Percentiles rank a stretch among this genome's conserved stretches.
These are phyloP conservation scores for Fusarium denticulatum DNA, from an alignment of 2,329 filamentous ascomycete genomes.

Conservation along the genomic window DNA sequence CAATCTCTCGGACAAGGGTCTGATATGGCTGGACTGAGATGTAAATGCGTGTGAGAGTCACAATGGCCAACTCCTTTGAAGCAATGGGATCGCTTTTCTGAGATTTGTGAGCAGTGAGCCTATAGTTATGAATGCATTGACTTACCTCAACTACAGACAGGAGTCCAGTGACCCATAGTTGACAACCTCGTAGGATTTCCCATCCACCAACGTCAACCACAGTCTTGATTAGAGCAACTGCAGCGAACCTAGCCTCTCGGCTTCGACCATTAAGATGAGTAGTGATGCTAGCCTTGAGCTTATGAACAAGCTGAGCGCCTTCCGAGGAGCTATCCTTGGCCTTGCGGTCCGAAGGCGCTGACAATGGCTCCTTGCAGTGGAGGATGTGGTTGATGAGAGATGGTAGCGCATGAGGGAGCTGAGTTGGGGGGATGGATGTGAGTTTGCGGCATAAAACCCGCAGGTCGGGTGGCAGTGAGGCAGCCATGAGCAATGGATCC, in stretches of 20 bases:
- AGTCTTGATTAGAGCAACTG: conserved; percentile 81
- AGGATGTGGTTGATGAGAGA: conserved; percentile 71
- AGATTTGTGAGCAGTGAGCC: conserved; percentile 29
- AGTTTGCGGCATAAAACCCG: conserved; percentile 75
- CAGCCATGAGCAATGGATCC: conserved; percentile 37
- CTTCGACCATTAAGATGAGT: conserved; percentile 82
- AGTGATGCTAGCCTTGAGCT: conserved; percentile 80
- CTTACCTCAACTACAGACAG: conserved; percentile 77
- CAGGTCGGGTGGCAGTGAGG: conserved; percentile 64
- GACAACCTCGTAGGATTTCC: conserved; percentile 78
- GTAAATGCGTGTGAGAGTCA: conserved; percentile 86
- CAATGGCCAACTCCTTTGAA: conserved; percentile 79
- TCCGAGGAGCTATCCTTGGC: conserved; percentile 72
- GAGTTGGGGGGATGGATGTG: conserved; percentile 74
- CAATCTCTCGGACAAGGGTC: conserved; percentile 86
- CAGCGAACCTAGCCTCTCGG: conserved; percentile 79
- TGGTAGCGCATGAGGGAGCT: conserved; percentile 78
- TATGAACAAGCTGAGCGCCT: conserved; percentile 77
- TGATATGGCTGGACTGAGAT: conserved; percentile 82
- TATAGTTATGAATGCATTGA: neutral
- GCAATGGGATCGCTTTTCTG: conserved; percentile 81
- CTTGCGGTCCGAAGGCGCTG: conserved; percentile 68
- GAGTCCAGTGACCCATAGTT: conserved; percentile 81
- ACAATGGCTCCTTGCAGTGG: conserved; percentile 69
- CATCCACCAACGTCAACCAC: conserved; percentile 84